Base-by-base conservation (phyloP, 805 yeast species). In the Saccharomycopsis sp. region DNA sequence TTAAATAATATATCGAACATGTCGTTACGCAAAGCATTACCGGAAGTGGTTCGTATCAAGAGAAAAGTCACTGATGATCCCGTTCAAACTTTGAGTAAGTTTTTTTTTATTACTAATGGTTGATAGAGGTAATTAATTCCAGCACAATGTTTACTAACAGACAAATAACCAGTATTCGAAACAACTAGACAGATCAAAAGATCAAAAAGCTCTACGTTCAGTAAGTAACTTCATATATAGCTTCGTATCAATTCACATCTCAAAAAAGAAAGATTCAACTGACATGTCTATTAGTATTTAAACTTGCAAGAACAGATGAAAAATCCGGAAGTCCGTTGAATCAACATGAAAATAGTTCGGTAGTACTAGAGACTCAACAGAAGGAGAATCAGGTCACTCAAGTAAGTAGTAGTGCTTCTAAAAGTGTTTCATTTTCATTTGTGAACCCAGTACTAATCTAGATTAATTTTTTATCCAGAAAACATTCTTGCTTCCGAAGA, bases 1-100 rank as follows among this genome's bases (percentile, higher is more conserved):
- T n/a, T n/a, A n/a, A n/a, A n/a, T n/a, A n/a, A n/a, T n/a, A n/a
- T n/a, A 29, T 29, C 7, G 22, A 44, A 3, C 3, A 44, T 44
- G 49, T 44, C 49, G 12, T 44, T 44, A 17, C 20, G 50, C 3
- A 41, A 50, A 23, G 34, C 34, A 14, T 12, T 61, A 12, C 96
- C 96, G 1, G 80, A 79, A 56, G 76, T 87, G 24, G 84, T 93
- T 50, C 79, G 97, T 60, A 87, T 93, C 68, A 93, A 94, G 71
- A 79, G 98, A 59, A 86, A 87, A 67, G 78, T 97, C 60, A 85
- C 83, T 56, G 94, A 90, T 66, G 97, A 89, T 64, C 96, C 97
- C 1, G 76, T 93, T 23, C 90, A 88, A 64, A 96, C 97, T 0
- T 76, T 92, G 65, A 65, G 76, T 74, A 66, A 52, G 76, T 67